A percentile compares a stretch with the other conserved stretches of the same genome.
Conservation (phyloP, 1,139 yeast species). For the Suhomyces chickasaworum region DNA sequence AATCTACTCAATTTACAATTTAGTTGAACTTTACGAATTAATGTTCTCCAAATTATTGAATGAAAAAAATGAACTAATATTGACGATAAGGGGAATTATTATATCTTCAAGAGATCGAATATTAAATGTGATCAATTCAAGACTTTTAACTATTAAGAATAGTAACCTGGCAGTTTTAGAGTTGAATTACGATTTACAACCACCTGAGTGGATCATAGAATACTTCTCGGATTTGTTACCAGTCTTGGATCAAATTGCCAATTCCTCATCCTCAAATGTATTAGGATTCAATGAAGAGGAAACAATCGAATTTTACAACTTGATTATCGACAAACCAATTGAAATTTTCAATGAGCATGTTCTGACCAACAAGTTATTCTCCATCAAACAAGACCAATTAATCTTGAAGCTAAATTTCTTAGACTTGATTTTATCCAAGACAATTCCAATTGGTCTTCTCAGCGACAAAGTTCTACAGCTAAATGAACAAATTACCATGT, state of each 20-base stretch:
- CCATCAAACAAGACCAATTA: conserved; percentile 32
- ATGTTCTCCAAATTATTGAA: conserved; percentile 61
- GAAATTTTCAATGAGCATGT: conserved; percentile 44
- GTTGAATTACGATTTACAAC: conserved; percentile 51
- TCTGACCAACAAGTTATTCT: conserved; percentile 26
- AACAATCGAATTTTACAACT: conserved; percentile 33
- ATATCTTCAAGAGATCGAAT: conserved; percentile 43
- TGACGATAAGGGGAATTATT: conserved; percentile 30
- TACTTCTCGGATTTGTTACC: conserved; percentile 55
- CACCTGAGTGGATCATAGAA: conserved; percentile 75
- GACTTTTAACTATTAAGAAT: conserved; percentile 42
- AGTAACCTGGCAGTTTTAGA: conserved; percentile 47
- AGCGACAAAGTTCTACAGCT: conserved; percentile 44
- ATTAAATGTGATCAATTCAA: conserved; percentile 40
- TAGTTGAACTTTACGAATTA: conserved; percentile 65
- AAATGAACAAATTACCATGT: conserved; percentile 33
- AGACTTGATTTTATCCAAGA: conserved; percentile 59
- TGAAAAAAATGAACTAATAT: conserved; percentile 23
- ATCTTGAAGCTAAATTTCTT: conserved; percentile 59
- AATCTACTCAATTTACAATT: conserved; percentile 59
- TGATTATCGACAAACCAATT: conserved; percentile 53
- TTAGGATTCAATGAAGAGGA: conserved; percentile 39
- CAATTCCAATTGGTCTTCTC: conserved; percentile 48
- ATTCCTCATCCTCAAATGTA: conserved; percentile 25
- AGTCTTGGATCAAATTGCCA: conserved; percentile 46